phyloP scores from a whole-genome alignment of 257 asterid genomes.

The Solanum bulbocastanum region DNA sequence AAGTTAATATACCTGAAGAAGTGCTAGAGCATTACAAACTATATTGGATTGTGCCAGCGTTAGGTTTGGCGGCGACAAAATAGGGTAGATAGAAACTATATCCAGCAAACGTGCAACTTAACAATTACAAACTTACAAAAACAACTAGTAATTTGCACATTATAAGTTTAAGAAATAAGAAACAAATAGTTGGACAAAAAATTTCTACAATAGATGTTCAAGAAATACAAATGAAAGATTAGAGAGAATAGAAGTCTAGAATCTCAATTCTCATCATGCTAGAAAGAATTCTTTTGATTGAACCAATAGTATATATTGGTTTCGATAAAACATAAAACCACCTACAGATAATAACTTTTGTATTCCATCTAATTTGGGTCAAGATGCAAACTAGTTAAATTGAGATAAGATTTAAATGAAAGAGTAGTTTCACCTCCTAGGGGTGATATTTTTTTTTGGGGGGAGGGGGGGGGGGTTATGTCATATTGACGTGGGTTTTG shows the following conservation, averaged over 20 bases:
- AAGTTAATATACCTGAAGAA: background rate
- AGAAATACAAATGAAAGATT: background rate
- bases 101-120: slow-evolving; percentile 11
- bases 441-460: too few species aligned
- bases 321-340: background rate
- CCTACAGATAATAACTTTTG: background rate
- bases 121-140: slow-evolving; percentile 1
- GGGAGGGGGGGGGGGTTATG: background rate
- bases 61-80: background rate
- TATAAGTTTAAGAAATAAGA: background rate
- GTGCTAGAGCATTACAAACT: background rate
- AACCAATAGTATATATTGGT: background rate
- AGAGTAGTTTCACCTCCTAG: background rate
- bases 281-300: background rate
- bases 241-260: background rate
- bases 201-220: background rate
- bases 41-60: background rate
- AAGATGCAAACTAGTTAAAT: background rate
- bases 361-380: background rate
- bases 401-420: background rate
- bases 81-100: background rate
- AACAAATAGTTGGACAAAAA: background rate
- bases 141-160: background rate
- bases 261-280: background rate
- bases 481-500: background rate